Conservation (phyloP, 176 grass and related monocot species). For the Puya raimondii region DNA sequence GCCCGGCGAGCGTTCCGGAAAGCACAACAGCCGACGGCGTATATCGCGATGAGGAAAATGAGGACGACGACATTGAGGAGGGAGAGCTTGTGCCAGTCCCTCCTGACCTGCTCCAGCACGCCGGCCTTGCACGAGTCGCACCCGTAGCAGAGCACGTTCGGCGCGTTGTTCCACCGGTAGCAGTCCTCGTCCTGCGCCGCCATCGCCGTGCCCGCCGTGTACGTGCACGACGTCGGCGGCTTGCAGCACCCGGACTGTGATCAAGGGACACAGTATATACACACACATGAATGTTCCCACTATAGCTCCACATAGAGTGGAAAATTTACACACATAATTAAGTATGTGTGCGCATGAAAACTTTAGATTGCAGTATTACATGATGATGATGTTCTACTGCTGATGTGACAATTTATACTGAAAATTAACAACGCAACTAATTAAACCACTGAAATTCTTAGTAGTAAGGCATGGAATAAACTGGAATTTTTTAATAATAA, state of each 20-base stretch:
- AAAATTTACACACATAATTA: too few species aligned
- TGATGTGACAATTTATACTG: too few species aligned
- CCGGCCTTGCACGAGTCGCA: conserved; percentile 96
- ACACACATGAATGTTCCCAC: too few species aligned
- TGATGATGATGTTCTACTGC: too few species aligned
- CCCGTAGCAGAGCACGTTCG: conserved; percentile 61
- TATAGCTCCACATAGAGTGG: too few species aligned
- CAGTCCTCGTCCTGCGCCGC: conserved; percentile 74
- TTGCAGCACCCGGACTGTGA: conserved; percentile 95
- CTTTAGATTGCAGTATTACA: too few species aligned
- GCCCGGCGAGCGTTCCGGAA: conserved; percentile 64
- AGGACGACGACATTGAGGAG: conserved; percentile 66
- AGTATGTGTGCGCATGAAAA: too few species aligned
- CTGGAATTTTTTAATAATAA: too few species aligned
- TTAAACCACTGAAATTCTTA: too few species aligned
- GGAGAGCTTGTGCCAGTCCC: conserved; percentile 88
- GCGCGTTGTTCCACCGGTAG: conserved; percentile 83
- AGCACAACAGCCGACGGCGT: conserved; percentile 68
- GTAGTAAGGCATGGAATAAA: too few species aligned
- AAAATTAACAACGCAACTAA: too few species aligned
- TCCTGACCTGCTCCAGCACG: conserved; percentile 73
- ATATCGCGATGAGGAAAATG: conserved; percentile 51
- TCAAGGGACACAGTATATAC: neutral
- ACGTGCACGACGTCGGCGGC: conserved; percentile 80
- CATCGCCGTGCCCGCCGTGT: conserved; percentile 48